Percentiles rank a stretch among this genome's conserved stretches.
These are phyloP conservation scores for Podospora sp. DNA, from an alignment of 495 filamentous ascomycete species.

Conservation along the genomic window DNA sequence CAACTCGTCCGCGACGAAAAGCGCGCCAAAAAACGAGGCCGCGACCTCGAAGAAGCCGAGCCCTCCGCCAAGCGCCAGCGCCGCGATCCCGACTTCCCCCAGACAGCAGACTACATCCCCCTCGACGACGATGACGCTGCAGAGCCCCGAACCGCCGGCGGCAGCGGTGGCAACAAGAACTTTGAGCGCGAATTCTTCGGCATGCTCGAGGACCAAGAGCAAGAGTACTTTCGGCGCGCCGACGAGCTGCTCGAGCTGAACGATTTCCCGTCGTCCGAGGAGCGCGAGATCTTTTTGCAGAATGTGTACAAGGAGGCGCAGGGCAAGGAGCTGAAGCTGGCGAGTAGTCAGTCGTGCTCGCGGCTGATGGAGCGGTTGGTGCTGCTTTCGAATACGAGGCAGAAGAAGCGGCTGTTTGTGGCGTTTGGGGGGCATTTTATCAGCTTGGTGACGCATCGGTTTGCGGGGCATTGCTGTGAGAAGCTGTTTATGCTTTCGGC, in stretches of 20 bases:
- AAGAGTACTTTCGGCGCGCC: slow-evolving; percentile 89
- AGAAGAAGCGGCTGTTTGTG: slow-evolving; percentile 82
- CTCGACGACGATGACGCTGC: slow-evolving; percentile 31
- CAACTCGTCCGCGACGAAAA: slow-evolving; percentile 52
- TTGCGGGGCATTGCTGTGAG: slow-evolving; percentile 96
- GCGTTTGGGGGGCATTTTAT: slow-evolving; percentile 89
- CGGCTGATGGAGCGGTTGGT: slow-evolving; percentile 90
- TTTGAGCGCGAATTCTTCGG: slow-evolving; percentile 74
- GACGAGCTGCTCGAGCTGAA: slow-evolving; percentile 87
- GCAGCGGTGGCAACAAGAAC: slow-evolving; percentile 24
- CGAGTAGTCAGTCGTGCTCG: slow-evolving; percentile 92
- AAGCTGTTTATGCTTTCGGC: slow-evolving; percentile 84
- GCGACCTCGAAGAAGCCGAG: slow-evolving; percentile 34
- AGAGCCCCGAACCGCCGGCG: slow-evolving; percentile 11
- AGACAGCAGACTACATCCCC: slow-evolving; percentile 35
- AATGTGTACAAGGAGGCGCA: slow-evolving; percentile 84
- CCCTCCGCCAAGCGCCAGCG: slow-evolving; percentile 44
- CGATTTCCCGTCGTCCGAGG: slow-evolving; percentile 76
- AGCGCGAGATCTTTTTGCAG: slow-evolving; percentile 75
- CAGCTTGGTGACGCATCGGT: slow-evolving; percentile 87
- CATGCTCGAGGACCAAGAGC: slow-evolving; percentile 83
- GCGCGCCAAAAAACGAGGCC: slow-evolving; percentile 44
- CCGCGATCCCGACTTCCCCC: slow-evolving; percentile 27
- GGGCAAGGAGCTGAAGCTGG: slow-evolving; percentile 94
- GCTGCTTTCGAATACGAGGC: slow-evolving; percentile 71